Evolutionary conservation across 257 asterid species (phyloP).

Genomic region (Jacaranda mimosifolia): DNA sequence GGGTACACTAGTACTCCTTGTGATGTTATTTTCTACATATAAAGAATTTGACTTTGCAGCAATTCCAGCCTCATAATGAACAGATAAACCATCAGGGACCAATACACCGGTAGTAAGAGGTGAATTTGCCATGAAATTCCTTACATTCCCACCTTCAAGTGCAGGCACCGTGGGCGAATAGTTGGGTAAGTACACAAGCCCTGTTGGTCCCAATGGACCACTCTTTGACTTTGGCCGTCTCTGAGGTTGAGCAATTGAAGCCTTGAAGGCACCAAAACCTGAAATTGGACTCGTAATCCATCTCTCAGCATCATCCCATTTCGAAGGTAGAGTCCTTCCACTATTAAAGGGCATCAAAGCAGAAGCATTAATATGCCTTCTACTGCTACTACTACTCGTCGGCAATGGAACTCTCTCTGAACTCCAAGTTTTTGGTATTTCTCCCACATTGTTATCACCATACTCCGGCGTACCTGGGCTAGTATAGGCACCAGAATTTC

Average conservation of each 20-base stretch:
- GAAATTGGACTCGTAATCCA: conserved; percentile 96
- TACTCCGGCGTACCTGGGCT: conserved; percentile 95
- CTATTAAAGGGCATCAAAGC: conserved; percentile 83
- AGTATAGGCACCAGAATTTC: conserved; percentile 80
- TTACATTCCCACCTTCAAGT: conserved; percentile 42
- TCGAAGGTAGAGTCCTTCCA: conserved; percentile 89
- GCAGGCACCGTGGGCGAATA: conserved; percentile 50
- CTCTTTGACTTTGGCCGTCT: conserved; percentile 85
- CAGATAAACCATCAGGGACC: conserved; percentile 48
- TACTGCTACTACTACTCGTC: conserved; percentile 23
- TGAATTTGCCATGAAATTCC: conserved; percentile 49
- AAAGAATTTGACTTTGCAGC: conserved; percentile 33
- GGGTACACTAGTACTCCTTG: conserved; percentile 45
- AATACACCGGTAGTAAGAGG: conserved; percentile 65
- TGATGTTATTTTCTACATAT: conserved; percentile 36
- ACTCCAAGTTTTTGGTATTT: conserved; percentile 72
- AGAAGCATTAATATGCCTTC: conserved; percentile 61
- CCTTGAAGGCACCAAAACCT: conserved; percentile 53
- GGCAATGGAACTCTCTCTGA: conserved; percentile 78
- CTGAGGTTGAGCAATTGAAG: conserved; percentile 50
- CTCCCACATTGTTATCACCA: conserved; percentile 54
- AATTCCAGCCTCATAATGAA: conserved; percentile 39
- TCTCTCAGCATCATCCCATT: conserved; percentile 99
- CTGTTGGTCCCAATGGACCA: conserved; percentile 81
- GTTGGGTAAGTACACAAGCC: conserved; percentile 54